Evolutionary conservation across 805 yeast genomes (phyloP), one percentile per base, ranked within the genome.

Genomic region (Saturnispora gosingensis): DNA sequence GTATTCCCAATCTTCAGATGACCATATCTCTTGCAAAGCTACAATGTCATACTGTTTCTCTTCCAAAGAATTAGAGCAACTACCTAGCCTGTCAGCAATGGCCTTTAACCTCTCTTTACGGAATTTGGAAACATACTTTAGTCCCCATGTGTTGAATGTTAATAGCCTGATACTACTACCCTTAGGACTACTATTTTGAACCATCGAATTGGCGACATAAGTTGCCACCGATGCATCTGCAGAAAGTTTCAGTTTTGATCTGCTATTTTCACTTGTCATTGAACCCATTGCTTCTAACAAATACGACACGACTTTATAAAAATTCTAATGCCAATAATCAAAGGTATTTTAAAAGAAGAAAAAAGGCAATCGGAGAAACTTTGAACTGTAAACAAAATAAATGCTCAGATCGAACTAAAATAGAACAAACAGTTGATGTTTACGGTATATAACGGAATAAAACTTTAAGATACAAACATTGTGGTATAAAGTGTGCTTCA

Each of bases 1-100:
- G 55, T 79, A 78, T 1, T 78, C 76, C 90, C 90, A 90, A 65
- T 93, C 99, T 45, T 77, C 81, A 56, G 81, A 76, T 39, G 83
- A 83, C 99, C 99, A 93, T 11, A 93, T 75, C 63, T 93, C 99
- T 65, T 93, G 99, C n/a, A 93, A 71, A 1, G 97, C 97, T 6
- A 93, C 78, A 11, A 93, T 76, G 67, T 93, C 97, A 67, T 85
- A 88, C 18, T 73, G 68, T 15, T 72, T 69, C 3, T 68, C 62
- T 3, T 61, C 61, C 0, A 48, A 20, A 15, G 66, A 20, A 6
- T 47, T 38, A 6, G 28, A 27, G 15, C 50, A 42, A 9, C 57
- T 43, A 0, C 82, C 78, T 3, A 91, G 65, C 50, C 76, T 68
- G 45, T 81, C 75, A 0, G 95, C 96, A 32, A 93, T 85, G 2